Evolutionary conservation across 1,284 basidiomycete genomes (phyloP), one percentile per base, ranked within the genome.

Genomic region (Vanrija sp.): DNA sequence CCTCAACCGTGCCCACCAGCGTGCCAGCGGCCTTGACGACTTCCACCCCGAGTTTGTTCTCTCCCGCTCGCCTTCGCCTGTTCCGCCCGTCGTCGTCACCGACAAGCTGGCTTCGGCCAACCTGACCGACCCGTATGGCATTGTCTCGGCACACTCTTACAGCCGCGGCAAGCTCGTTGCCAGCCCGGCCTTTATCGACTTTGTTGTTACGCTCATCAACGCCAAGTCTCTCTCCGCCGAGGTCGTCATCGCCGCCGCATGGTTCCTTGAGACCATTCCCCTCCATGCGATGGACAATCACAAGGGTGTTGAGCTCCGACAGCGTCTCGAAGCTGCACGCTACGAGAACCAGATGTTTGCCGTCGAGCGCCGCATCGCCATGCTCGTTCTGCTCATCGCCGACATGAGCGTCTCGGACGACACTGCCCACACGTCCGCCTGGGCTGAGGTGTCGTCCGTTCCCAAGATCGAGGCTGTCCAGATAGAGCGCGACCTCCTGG

Each of bases 261-360:
- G 53, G 52, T 61, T 54, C 34, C 43, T 61, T 6, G 52, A 61
- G 29, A 44, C 46, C n/a, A 43, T 61, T 7, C 51, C 55, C 21
- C 40, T 61, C 9, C 59, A 61, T 45, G 55, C 54, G 0, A 21
- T 52, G 5, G 55, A 55, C 38, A 50, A 50, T 26, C 26, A 46
- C 29, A 38, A 38, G 21, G 55, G 55, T 7, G 14, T 39, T 43
- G 21, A 26, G 16, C 47, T 57, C 43, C 51, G 51, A 19, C 14
- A 19, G 40, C 39, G 42, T 26, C 46, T 51, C 54, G 10, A 51
- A 14, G 34, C 34, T 34, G 34, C 34, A 5, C 34, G 34, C 34
- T 34, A 34, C 34, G 34, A 55, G 34, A 49, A 49, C 25, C 49
- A 55, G 44, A 44, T 45, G 25, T 55, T 51, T 25, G 44, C 49